phyloP scores from a whole-genome alignment of 1,284 basidiomycete species.

The Stygiomarasmius scandens region DNA sequence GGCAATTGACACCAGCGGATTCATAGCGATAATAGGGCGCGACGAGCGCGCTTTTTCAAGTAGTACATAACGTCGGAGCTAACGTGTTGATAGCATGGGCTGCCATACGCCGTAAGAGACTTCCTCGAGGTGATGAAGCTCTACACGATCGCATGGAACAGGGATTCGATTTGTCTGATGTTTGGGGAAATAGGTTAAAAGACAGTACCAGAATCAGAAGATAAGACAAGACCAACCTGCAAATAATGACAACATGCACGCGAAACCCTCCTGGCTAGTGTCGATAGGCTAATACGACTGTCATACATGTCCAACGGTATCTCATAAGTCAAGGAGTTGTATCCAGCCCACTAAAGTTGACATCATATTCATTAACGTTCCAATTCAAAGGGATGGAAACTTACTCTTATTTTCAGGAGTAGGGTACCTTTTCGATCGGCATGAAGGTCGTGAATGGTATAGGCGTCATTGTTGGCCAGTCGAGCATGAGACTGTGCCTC shows the following conservation, averaged over 20 bases:
- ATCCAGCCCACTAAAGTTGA: conserved; percentile 64
- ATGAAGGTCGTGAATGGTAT: conserved; percentile 64
- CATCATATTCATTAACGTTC: neutral
- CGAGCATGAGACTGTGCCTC: conserved; percentile 70
- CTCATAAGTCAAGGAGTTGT: conserved; percentile 71
- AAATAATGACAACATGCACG: conserved; percentile 76
- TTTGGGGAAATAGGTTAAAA: conserved; percentile 19
- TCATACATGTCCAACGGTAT: conserved; percentile 72
- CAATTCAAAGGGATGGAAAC: conserved; percentile 18
- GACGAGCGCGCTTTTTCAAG: neutral
- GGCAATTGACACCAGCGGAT: neutral
- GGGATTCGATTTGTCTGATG: conserved; percentile 64
- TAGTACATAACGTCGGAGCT: conserved; percentile 16
- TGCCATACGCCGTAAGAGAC: conserved; percentile 70
- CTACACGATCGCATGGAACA: conserved; percentile 67
- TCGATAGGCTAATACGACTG: conserved; percentile 64
- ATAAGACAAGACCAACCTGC: conserved; percentile 47
- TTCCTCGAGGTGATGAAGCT: conserved; percentile 75
- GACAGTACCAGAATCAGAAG: conserved; percentile 7
- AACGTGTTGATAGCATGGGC: conserved; percentile 53
- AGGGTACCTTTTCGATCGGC: conserved; percentile 62
- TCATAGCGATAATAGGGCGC: neutral
- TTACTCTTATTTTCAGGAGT: conserved; percentile 62
- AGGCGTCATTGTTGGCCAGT: conserved; percentile 60
- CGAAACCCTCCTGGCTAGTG: conserved; percentile 67